Evolutionary conservation across 2,329 filamentous ascomycete genomes (phyloP), one percentile per base, ranked within the genome.

Genomic region (Cryphonectria parasitica): DNA sequence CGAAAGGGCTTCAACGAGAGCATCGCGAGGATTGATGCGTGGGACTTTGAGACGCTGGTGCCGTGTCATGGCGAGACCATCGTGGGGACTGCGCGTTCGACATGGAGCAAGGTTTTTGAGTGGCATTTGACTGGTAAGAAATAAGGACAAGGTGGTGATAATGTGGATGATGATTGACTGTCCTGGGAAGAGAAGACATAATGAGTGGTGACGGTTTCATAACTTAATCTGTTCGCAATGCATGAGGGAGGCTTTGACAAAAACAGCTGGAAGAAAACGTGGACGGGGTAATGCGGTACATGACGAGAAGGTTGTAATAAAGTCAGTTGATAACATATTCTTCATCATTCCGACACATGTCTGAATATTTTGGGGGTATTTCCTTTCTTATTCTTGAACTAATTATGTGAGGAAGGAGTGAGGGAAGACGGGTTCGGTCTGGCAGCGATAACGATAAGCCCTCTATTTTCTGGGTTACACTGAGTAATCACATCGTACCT

Each of bases 11-110:
- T 94, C 80, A 90, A 90, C 74, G 85, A 89, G 73, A 94, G 91
- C 75, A 82, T 94, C 56, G 82, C 81, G 75, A 86, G 86, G 72
- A 95, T 98, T 73, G 84, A 89, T 67, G 79, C 81, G 68, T 99
- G 95, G 95, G 91, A 95, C 71, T 97, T 98, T 78, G 88, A 91
- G 74, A 90, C 90, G 54, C 85, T 98, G 66, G 90, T 99, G 71
- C 94, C 95, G 0, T 98, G 95, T 79, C 96, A 99, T 81, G 96
- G 96, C 11, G 96, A 99, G 82, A 90, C 92, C 22, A 90, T 98
- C 74, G 91, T 96, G 79, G 84, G 83, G 1, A 80, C 84, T 73
- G 94, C 88, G 13, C 97, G 97, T 85, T 87, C 86, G 15, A 84
- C 92, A 22, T 97, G 95, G 74, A 83, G 87, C 76, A 93, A 92